Conservation (phyloP, 2,329 filamentous ascomycete species). For the Trichoderma koningii region DNA sequence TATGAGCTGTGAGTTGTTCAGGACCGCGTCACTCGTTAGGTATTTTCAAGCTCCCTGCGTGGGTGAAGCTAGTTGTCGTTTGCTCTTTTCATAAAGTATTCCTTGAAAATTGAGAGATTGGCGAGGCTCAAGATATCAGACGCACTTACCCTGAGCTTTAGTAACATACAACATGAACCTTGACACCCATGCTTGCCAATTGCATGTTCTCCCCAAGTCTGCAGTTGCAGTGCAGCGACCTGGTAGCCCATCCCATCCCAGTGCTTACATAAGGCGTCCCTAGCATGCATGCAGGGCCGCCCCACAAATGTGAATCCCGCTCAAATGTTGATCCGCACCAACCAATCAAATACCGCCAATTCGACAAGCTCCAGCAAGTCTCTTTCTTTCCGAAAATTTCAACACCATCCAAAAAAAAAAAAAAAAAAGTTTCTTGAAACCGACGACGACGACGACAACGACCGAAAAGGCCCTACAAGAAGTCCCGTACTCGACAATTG, state of each 20-base stretch:
- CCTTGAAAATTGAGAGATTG: no score
- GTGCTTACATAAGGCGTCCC: no score
- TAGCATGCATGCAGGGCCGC: no score
- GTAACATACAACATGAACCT: no score
- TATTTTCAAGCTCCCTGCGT: constrained; percentile 17
- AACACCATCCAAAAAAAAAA: constrained; percentile 14
- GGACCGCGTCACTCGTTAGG: constrained; percentile 17
- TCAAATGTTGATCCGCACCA: constrained; percentile 29
- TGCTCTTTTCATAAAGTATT: background rate
- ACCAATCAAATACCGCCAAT: constrained; percentile 27
- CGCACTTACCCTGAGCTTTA: no score
- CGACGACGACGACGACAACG: constrained; percentile 2
- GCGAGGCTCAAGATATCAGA: no score
- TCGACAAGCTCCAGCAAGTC: constrained; percentile 19
- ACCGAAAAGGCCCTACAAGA: background rate
- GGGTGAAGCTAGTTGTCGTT: constrained; percentile 2
- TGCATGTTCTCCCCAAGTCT: no score
- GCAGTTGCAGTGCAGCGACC: no score
- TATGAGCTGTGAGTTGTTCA: background rate
- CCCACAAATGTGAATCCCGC: background rate
- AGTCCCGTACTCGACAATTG: constrained; percentile 11
- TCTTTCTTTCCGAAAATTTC: constrained; percentile 26
- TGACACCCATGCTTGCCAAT: no score
- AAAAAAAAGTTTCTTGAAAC: constrained; percentile 17
- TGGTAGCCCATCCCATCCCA: no score